Conservation (phyloP, 1,284 basidiomycete genomes). For the Ganoderma leucocontextum region DNA sequence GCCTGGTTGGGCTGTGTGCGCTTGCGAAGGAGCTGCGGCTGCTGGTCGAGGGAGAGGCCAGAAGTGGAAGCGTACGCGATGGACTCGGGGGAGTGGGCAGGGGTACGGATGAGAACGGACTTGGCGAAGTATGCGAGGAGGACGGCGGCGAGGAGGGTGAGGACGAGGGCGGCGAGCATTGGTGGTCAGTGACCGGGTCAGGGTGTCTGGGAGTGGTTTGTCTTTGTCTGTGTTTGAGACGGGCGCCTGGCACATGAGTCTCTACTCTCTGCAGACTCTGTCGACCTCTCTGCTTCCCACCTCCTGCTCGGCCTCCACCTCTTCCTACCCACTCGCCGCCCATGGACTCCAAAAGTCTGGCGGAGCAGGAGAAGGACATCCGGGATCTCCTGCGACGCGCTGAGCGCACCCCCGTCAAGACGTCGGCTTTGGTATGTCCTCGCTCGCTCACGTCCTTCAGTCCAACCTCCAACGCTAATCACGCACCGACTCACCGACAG, state of each 20-base stretch:
- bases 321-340: slow-evolving; percentile 10
- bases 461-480: neutral
- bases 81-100: slow-evolving; percentile 18
- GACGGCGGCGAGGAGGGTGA: slow-evolving; percentile 34
- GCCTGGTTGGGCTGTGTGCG: slow-evolving; percentile 23
- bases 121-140: slow-evolving; percentile 35
- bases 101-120: slow-evolving; percentile 23
- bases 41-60: slow-evolving; percentile 26
- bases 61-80: slow-evolving; percentile 18
- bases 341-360: slow-evolving; percentile 36
- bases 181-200: slow-evolving; percentile 10
- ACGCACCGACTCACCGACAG: slow-evolving; percentile 31
- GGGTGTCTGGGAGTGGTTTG: neutral
- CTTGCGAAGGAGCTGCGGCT: slow-evolving; percentile 26
- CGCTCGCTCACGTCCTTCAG: neutral
- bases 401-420: slow-evolving; percentile 41
- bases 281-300: neutral
- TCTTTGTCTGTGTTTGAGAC: neutral
- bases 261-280: no score
- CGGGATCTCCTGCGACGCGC: slow-evolving; percentile 42
- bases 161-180: slow-evolving; percentile 31
- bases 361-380: slow-evolving; percentile 44
- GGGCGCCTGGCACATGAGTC: neutral
- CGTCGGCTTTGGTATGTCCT: slow-evolving; percentile 36
- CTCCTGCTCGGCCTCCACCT: neutral